Evolutionary conservation across 805 yeast species (phyloP).

Genomic region (Candida cerambycidarum): DNA sequence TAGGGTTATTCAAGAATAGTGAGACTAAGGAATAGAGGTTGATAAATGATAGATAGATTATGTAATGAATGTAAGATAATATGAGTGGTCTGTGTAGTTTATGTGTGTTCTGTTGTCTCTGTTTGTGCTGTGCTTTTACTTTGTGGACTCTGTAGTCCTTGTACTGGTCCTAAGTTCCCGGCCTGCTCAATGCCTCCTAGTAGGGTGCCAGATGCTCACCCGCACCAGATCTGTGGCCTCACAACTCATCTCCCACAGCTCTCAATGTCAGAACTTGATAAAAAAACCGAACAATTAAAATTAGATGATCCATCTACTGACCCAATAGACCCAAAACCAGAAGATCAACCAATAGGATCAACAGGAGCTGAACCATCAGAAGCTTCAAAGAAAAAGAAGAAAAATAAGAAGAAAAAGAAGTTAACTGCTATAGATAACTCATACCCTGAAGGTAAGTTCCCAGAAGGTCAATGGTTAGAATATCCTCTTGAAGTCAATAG

Average conservation of each 20-base stretch:
- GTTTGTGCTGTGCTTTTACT: neutral
- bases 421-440: slow-evolving; percentile 62
- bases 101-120: too few species aligned
- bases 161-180: too few species aligned
- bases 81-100: too few species aligned
- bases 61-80: slow-evolving; percentile 6
- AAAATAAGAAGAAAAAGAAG: slow-evolving; percentile 52
- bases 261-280: slow-evolving; percentile 1
- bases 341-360: slow-evolving; percentile 2
- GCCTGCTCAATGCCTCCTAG: too few species aligned
- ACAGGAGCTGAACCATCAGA: neutral
- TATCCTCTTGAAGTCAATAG: slow-evolving; percentile 65
- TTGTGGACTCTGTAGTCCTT: too few species aligned
- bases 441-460: slow-evolving; percentile 72
- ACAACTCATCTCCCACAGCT: neutral
- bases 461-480: slow-evolving; percentile 86
- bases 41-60: neutral
- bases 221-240: too few species aligned
- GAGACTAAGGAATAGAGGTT: slow-evolving; percentile 7
- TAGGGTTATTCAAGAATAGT: slow-evolving; percentile 23
- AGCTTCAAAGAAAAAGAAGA: slow-evolving; percentile 36
- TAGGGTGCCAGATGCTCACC: too few species aligned
- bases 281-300: slow-evolving; percentile 1
- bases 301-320: neutral
- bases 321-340: neutral